These are phyloP conservation scores for Furcasterigmium furcatum DNA, from an alignment of 2,329 filamentous ascomycete genomes.

Conservation along the genomic window DNA sequence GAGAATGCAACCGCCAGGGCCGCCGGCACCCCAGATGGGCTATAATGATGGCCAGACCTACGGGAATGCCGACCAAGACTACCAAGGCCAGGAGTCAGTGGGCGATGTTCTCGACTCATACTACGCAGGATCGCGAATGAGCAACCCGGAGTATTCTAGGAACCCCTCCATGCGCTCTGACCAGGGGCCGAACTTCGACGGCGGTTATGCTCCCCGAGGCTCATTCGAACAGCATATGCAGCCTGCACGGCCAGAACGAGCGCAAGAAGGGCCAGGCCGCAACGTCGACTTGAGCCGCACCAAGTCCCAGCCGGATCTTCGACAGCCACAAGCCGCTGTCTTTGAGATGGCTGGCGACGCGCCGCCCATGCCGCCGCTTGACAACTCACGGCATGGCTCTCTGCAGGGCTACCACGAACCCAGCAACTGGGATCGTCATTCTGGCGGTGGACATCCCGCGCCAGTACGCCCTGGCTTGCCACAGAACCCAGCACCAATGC, in stretches of 20 bases:
- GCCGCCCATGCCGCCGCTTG: slow-evolving; percentile 50
- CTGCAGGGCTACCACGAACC: slow-evolving; percentile 12
- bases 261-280: slow-evolving; percentile 47
- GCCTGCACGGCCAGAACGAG: slow-evolving; percentile 30
- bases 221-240: slow-evolving; percentile 48
- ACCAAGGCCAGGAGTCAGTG: slow-evolving; percentile 6
- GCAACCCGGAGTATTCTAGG: slow-evolving; percentile 16
- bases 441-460: neutral
- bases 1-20: slow-evolving; percentile 43
- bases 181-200: neutral
- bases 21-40: slow-evolving; percentile 27
- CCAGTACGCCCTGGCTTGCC: slow-evolving; percentile 18
- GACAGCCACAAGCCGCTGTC: slow-evolving; percentile 62
- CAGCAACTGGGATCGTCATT: slow-evolving; percentile 11
- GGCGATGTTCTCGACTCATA: slow-evolving; percentile 20
- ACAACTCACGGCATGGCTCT: slow-evolving; percentile 9
- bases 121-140: slow-evolving; percentile 18
- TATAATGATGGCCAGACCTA: slow-evolving; percentile 29
- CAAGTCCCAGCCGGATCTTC: slow-evolving; percentile 66
- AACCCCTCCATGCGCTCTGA: neutral
- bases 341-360: slow-evolving; percentile 71
- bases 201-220: slow-evolving; percentile 18
- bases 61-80: slow-evolving; percentile 27
- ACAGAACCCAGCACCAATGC: slow-evolving; percentile 21
- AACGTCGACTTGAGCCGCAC: slow-evolving; percentile 54